Base-by-base conservation (phyloP, 495 filamentous ascomycete species). In the Melanomma pulvis-pyrius region DNA sequence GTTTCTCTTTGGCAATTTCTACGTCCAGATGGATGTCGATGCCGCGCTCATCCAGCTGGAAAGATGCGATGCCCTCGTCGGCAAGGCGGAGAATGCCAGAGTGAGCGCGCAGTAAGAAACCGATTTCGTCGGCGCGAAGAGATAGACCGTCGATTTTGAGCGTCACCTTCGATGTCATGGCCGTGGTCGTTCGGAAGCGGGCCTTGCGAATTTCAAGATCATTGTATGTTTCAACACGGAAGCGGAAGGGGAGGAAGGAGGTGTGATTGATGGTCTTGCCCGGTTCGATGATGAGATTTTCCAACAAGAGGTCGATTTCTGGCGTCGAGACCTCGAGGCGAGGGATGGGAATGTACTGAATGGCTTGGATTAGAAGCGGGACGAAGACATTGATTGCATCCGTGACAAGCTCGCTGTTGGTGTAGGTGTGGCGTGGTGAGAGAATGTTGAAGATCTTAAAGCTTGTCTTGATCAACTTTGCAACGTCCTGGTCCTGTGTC, bases 201-300 rank as follows among this genome's bases (percentile, higher is more conserved):
- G 87, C 87, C 75, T 96, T 96, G 61, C 87, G 82, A 55, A 98
- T 86, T 65, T 94, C 90, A 44, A 98, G 79, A 71, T 96, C 89
- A 69, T 93, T 96, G 74, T 87, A 89, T 0, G 91, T 92, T 67
- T 92, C 86, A 39, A 96, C 78, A 41, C 88, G 86, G 58, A 97
- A 82, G 41, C 87, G 85, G 76, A 91, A 93, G 0, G 93, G 93
- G 15, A 97, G 84, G 83, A 98, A 97, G 0, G 92, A 96, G 1
- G 89, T 88, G 65, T 86, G 83, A 73, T 96, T 94, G 67, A 96
- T 82, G 1, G 92, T 94, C 32, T 79, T 81, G 22, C 93, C 93
- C 0, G 93, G 93, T 68, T 98, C 92, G 36, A 98, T 80, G 55
- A 98, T 88, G 41, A 98, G 80, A 60, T 94, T 97, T 70, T 97